phyloP scores from a whole-genome alignment of 2,329 filamentous ascomycete genomes.

The Reticulascus tulasneorum region DNA sequence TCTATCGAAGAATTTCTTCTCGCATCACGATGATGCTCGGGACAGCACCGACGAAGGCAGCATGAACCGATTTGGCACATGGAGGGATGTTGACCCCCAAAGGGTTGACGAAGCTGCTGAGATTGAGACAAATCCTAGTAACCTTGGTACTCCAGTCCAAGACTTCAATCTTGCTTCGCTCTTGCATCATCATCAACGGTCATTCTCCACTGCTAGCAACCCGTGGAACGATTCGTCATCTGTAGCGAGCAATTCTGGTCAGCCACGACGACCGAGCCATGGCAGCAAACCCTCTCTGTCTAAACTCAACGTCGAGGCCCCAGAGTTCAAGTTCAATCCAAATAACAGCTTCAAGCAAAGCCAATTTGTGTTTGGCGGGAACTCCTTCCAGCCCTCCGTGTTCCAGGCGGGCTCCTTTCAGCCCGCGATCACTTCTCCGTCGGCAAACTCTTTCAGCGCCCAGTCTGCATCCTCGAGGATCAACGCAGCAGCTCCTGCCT shows the following conservation, averaged over 20 bases:
- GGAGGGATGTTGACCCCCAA: constrained; percentile 36
- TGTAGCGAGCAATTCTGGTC: constrained; percentile 27
- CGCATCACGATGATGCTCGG: constrained; percentile 47
- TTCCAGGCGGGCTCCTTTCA: constrained; percentile 36
- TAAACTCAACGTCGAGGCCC: constrained; percentile 82
- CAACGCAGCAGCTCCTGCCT: constrained; percentile 66
- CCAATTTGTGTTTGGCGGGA: constrained; percentile 47
- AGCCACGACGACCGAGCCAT: constrained; percentile 48
- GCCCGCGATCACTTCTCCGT: constrained; percentile 27
- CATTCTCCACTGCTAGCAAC: constrained; percentile 56
- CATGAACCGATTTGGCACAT: constrained; percentile 31
- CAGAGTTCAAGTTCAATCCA: constrained; percentile 79
- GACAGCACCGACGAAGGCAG: constrained; percentile 32
- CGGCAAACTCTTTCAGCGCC: constrained; percentile 35
- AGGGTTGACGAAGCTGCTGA: constrained; percentile 56
- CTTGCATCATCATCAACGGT: constrained; percentile 47
- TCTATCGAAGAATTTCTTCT: constrained; percentile 62
- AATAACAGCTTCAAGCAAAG: constrained; percentile 46
- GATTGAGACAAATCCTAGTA: constrained; percentile 70
- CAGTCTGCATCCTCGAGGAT: constrained; percentile 48
- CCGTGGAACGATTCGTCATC: constrained; percentile 56
- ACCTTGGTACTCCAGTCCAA: constrained; percentile 61
- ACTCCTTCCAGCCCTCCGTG: constrained; percentile 43
- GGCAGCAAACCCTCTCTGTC: constrained; percentile 68
- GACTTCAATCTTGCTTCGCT: constrained; percentile 41